Evolutionary conservation across 1,284 basidiomycete species (phyloP).

Genomic region (Rhizopogon parksii): DNA sequence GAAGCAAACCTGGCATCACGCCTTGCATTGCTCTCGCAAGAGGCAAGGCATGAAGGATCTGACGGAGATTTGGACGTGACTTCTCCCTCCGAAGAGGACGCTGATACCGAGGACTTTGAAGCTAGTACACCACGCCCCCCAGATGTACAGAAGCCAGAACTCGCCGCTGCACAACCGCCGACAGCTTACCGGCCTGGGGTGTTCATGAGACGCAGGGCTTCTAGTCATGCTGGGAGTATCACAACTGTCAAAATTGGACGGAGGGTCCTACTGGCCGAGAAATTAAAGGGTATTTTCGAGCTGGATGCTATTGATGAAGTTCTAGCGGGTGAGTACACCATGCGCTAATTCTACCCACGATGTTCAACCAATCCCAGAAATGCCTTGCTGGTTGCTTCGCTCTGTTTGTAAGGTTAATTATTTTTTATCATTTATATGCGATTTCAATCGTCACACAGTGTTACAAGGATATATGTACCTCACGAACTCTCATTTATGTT

Average conservation of each 20-base stretch:
- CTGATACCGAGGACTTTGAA: conserved; percentile 52
- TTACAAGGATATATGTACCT: conserved; percentile 96
- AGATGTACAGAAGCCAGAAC: conserved; percentile 24
- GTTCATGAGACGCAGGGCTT: conserved; percentile 18
- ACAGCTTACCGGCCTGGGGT: conserved; percentile 17
- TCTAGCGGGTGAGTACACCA: conserved; percentile 54
- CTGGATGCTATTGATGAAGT: conserved; percentile 77
- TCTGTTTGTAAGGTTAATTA: conserved; percentile 65
- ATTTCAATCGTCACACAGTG: conserved; percentile 41
- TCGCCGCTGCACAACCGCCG: conserved; percentile 1
- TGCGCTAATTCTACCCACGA: conserved; percentile 6
- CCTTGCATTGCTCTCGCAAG: conserved; percentile 22
- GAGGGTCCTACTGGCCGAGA: conserved; percentile 69
- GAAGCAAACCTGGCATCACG: conserved; percentile 28
- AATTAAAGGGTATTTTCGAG: conserved; percentile 81
- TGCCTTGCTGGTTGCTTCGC: conserved; percentile 84
- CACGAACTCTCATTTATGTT: conserved; percentile 88
- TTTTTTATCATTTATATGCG: background rate
- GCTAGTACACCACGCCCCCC: conserved; percentile 37
- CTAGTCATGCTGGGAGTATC: conserved; percentile 54
- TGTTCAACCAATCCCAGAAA: conserved; percentile 43
- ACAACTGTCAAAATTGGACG: conserved; percentile 66
- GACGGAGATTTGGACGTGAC: conserved; percentile 27
- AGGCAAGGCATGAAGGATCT: conserved; percentile 11
- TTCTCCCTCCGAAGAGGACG: conserved; percentile 41